A percentile compares a stretch with the other conserved stretches of the same genome.
Evolutionary conservation across 805 yeast species (phyloP).

Genomic region (Starmerella khaoyaiensis): DNA sequence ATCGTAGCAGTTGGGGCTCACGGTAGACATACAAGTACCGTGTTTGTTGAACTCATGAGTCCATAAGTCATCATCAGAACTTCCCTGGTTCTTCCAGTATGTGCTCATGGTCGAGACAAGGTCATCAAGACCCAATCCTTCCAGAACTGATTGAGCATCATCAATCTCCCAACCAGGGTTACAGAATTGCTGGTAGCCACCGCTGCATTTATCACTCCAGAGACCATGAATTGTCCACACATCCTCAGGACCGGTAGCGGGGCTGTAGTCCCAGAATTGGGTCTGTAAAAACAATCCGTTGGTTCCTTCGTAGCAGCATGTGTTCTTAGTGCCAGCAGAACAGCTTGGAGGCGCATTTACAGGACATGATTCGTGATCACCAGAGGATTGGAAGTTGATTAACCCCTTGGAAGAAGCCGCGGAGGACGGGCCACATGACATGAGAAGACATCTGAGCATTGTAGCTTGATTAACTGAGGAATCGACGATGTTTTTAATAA

Average conservation of each 20-base stretch:
- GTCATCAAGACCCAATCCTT: constrained; percentile 32
- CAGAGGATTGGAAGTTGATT: neutral
- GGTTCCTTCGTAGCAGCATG: constrained; percentile 77
- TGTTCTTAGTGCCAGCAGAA: constrained; percentile 29
- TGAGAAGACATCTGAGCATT: no score
- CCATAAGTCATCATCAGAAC: constrained; percentile 64
- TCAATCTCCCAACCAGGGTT: constrained; percentile 44
- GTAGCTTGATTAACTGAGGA: no score
- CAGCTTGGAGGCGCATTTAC: constrained; percentile 28
- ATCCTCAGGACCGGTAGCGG: constrained; percentile 58
- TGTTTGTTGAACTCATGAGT: constrained; percentile 87
- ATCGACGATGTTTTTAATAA: no score
- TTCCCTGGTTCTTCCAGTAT: constrained; percentile 64
- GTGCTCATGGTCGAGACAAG: constrained; percentile 44
- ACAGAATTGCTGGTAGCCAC: constrained; percentile 70
- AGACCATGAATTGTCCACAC: constrained; percentile 72
- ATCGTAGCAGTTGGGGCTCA: constrained; percentile 57
- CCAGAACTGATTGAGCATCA: constrained; percentile 37
- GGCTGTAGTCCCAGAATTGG: constrained; percentile 85
- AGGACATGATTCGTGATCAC: constrained; percentile 27
- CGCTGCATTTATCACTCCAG: constrained; percentile 85
- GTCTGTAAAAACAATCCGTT: constrained; percentile 76
- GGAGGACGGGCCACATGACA: no score
- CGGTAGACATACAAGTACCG: constrained; percentile 79
- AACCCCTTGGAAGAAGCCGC: no score